Percentiles rank a stretch among this genome's conserved stretches.
phyloP scores from a whole-genome alignment of 2,329 filamentous ascomycete species.

The Colletotrichum tropicicola region DNA sequence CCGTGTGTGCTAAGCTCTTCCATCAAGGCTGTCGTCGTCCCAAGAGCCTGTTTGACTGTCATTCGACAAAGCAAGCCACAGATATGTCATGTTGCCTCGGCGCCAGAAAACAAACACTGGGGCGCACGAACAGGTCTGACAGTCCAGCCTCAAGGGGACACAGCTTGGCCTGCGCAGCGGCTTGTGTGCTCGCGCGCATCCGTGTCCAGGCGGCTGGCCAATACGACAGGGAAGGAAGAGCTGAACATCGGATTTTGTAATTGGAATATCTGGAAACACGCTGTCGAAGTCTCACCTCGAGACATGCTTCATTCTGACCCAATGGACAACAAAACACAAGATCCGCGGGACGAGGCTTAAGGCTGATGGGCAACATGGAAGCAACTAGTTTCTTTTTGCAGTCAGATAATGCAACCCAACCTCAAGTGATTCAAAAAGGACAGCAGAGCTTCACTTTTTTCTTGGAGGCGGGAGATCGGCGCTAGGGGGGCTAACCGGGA shows the following conservation, averaged over 20 bases:
- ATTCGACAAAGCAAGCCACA: background rate
- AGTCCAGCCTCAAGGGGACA: background rate
- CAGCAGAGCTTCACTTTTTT: background rate
- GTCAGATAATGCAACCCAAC: background rate
- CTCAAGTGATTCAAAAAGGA: background rate
- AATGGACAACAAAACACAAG: background rate
- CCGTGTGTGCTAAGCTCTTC: background rate
- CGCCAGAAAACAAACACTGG: background rate
- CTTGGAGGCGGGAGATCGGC: background rate
- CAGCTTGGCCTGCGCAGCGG: background rate
- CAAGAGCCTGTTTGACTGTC: too few species aligned
- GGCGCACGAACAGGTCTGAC: too few species aligned
- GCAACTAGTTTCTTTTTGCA: background rate
- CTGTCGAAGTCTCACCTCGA: background rate
- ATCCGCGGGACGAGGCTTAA: background rate
- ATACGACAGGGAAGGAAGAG: background rate
- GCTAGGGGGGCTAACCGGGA: background rate
- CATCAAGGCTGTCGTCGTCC: too few species aligned
- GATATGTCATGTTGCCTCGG: background rate
- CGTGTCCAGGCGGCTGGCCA: background rate
- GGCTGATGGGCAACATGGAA: background rate
- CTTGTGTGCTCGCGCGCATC: background rate
- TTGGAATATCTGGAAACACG: background rate
- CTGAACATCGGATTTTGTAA: conserved; percentile 6
- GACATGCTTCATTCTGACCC: background rate